phyloP scores from a whole-genome alignment of 495 filamentous ascomycete genomes.

The Penicillium psychrofluorescens region DNA sequence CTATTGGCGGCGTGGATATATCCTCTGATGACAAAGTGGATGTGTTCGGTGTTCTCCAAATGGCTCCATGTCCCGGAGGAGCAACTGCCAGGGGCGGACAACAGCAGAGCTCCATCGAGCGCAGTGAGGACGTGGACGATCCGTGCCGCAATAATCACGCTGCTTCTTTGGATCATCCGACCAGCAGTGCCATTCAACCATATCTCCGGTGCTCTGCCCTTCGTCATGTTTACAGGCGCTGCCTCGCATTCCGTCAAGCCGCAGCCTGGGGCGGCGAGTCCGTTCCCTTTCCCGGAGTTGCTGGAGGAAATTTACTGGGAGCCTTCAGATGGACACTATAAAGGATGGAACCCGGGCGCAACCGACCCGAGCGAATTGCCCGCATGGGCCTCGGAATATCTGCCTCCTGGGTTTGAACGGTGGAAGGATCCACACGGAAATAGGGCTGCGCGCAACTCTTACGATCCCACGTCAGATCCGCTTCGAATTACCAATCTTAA shows the following conservation, averaged over 20 bases:
- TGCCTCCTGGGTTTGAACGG: conserved; percentile 14
- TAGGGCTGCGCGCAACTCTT: neutral
- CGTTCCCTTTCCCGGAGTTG: conserved; percentile 13
- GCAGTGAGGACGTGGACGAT: neutral
- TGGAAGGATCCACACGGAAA: conserved; percentile 4
- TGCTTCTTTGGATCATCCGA: conserved; percentile 8
- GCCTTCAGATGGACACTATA: conserved; percentile 8
- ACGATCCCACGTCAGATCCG: conserved; percentile 24
- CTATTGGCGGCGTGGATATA: conserved; percentile 8
- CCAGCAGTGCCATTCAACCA: conserved; percentile 9
- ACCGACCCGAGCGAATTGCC: neutral
- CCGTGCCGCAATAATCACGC: neutral
- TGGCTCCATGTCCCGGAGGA: neutral
- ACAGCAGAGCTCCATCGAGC: neutral
- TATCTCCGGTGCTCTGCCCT: conserved; percentile 9
- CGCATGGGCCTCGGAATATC: conserved; percentile 9
- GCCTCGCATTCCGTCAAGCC: neutral
- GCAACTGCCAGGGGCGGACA: neutral
- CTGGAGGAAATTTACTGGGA: conserved; percentile 6
- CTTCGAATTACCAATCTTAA: conserved; percentile 27
- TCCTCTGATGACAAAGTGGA: conserved; percentile 8
- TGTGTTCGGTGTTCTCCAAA: conserved; percentile 2
- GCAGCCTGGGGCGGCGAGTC: neutral
- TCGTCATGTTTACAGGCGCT: conserved; percentile 2
- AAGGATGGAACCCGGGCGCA: conserved; percentile 11